These are phyloP conservation scores for Backusella psychrophila DNA, from an alignment of 192 early-diverging fungal genomes.

Conservation along the genomic window DNA sequence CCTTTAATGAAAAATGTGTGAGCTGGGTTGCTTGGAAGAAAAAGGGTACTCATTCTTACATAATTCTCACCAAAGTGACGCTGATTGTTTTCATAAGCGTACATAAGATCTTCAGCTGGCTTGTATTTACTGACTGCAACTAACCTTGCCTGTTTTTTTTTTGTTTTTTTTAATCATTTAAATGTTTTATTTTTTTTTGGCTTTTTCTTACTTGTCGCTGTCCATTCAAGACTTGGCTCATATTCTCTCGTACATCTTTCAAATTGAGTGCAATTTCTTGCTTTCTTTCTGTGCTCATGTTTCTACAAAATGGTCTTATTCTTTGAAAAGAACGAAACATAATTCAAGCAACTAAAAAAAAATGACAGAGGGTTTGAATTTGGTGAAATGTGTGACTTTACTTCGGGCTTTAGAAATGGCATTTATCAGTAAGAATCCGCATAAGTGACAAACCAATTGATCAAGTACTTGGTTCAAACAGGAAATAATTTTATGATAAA, in stretches of 20 bases:
- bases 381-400: too few relatives aligned
- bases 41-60: constrained; percentile 43
- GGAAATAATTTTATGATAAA: too few relatives aligned
- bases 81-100: constrained; percentile 81
- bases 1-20: constrained; percentile 35
- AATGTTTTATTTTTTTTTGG: background rate
- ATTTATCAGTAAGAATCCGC: too few relatives aligned
- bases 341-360: background rate
- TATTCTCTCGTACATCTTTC: background rate
- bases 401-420: too few relatives aligned
- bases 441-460: too few relatives aligned
- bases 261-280: background rate
- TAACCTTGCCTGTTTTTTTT: constrained; percentile 48
- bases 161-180: background rate
- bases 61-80: constrained; percentile 98
- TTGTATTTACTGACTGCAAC: constrained; percentile 97
- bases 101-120: constrained; percentile 74
- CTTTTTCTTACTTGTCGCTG: background rate
- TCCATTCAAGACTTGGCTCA: background rate
- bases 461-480: too few relatives aligned
- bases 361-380: too few relatives aligned
- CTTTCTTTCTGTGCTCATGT: background rate
- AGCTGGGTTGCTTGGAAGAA: background rate
- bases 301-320: constrained; percentile 5
- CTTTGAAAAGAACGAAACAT: background rate